Evolutionary conservation across 2,329 filamentous ascomycete species (phyloP).

Genomic region (Nemania diffusa): DNA sequence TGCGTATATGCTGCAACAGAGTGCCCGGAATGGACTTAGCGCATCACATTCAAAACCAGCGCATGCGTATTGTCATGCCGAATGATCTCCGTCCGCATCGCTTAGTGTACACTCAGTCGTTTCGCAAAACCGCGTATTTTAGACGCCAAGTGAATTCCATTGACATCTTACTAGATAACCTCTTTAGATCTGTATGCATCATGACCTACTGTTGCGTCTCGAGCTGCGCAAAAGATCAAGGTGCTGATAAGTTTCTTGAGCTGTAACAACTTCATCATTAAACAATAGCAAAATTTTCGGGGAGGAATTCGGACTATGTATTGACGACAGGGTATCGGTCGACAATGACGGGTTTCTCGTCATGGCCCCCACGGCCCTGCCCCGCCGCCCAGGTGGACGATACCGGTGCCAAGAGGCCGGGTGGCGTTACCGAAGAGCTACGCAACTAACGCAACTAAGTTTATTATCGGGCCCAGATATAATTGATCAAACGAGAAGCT

Average conservation of each 20-base stretch:
- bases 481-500: constrained; percentile 27
- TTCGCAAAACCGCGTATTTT: no score
- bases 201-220: background rate
- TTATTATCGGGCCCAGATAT: constrained; percentile 39
- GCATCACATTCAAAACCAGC: background rate
- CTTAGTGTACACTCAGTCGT: background rate
- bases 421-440: constrained; percentile 33
- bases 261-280: background rate
- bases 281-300: background rate
- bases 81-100: background rate
- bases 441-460: no score
- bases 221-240: background rate
- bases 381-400: background rate
- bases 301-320: background rate
- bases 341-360: background rate
- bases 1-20: background rate
- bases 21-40: background rate
- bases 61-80: background rate
- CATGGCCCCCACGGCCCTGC: background rate
- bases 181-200: background rate
- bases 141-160: background rate
- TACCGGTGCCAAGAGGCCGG: constrained; percentile 1
- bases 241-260: background rate
- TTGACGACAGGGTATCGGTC: background rate
- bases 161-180: background rate